Base-by-base conservation (phyloP, 2,329 filamentous ascomycete species). In the Elsinoe ampelina region DNA sequence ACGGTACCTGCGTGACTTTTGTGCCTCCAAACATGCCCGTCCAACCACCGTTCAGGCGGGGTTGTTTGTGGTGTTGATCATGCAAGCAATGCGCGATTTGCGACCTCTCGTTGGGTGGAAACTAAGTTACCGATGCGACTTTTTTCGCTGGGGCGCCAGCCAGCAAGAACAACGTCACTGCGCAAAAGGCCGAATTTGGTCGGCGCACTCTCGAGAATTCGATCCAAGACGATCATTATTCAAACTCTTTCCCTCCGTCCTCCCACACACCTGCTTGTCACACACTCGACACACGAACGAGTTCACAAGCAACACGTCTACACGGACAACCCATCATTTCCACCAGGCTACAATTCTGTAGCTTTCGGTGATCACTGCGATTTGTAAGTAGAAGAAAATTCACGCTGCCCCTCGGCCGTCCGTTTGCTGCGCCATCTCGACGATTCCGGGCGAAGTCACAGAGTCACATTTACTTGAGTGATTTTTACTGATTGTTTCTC, bases 81-180 rank as follows among this genome's bases (percentile, higher is more conserved):
- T 50, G 48, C 32, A 52, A 26, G 32, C 17, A 52, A 52, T 52
- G 48, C 48, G 48, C 48, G 48, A 52, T 52, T 52, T 52, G 48
- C 19, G 30, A 19, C 26, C 48, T 52, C 48, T 52, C 48, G 48
- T 52, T 52, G 48, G 48, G 48, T 39, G 48, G 48, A 52, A 26
- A 52, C 19, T 15, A 38, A 39, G 26, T 17, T 39, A 36, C 32
- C 48, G 48, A 38, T 39, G 48, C 26, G 8, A 45, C 41, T 45
- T 39, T 39, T 52, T 52, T 52, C 38, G 48, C 48, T 52, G 48
- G 48, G 48, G 48, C 48, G 32, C 32, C 32, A 52, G 22, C 26
- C 26, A 30, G 26, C 26, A 15, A 35, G 3, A 2, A 52, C 48
- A 52, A 52, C 48, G 48, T 52, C 48, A 52, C 48, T n/a, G 26